These are phyloP conservation scores for Cladosporium sp. DNA, from an alignment of 2,329 filamentous ascomycete species.

Conservation along the genomic window DNA sequence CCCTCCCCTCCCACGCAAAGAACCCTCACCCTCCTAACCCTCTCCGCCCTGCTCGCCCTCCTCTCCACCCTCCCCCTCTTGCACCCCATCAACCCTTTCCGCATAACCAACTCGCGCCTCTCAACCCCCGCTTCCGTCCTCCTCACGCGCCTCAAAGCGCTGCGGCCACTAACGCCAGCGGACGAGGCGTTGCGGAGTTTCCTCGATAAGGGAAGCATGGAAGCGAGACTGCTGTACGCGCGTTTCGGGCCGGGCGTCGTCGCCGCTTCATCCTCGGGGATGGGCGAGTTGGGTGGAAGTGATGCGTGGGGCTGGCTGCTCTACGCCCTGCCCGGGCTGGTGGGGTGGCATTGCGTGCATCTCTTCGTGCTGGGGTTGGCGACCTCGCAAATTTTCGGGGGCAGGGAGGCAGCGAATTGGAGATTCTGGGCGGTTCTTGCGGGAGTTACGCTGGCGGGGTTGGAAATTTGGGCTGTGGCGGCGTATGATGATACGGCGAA, in stretches of 20 bases:
- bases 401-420: conserved; percentile 63
- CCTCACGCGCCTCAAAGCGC: conserved; percentile 65
- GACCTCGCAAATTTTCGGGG: conserved; percentile 66
- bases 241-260: conserved; percentile 74
- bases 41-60: conserved; percentile 51
- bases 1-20: conserved; percentile 52
- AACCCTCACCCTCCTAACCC: conserved; percentile 57
- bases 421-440: conserved; percentile 64
- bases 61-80: conserved; percentile 63
- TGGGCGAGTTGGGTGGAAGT: conserved; percentile 69
- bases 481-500: conserved; percentile 65
- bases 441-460: conserved; percentile 53
- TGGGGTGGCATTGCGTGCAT: conserved; percentile 77
- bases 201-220: conserved; percentile 58
- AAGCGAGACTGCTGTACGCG: conserved; percentile 76
- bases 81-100: conserved; percentile 77
- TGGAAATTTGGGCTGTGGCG: conserved; percentile 63
- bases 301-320: conserved; percentile 65
- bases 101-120: conserved; percentile 70
- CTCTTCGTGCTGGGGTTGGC: conserved; percentile 66
- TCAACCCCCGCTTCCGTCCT: conserved; percentile 82
- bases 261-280: too few relatives aligned
- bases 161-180: conserved; percentile 54
- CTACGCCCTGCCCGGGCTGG: conserved; percentile 71
- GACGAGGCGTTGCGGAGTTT: conserved; percentile 66